Evolutionary conservation across 768 basidiomycete genomes (phyloP).

Genomic region (Rhodosporidiobolus odoratus): DNA sequence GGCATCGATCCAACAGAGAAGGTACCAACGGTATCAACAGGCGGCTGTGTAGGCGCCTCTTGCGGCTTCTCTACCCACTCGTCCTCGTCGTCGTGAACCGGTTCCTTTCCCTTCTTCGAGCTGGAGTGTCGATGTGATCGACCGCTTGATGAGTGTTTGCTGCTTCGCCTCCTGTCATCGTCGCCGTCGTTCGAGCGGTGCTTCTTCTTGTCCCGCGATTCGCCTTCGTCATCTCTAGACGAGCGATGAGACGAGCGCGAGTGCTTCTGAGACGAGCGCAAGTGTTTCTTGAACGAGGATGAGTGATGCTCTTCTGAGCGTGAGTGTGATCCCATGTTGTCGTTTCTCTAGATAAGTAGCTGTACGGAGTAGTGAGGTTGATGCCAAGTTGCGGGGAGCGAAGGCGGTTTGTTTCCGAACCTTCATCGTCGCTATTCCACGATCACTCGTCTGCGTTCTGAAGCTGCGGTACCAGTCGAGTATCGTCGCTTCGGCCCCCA

Average conservation of each 20-base stretch:
- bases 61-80: conserved; percentile 80
- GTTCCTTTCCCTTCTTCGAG: conserved; percentile 49
- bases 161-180: conserved; percentile 28
- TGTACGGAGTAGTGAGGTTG: too few species aligned
- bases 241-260: conserved; percentile 5
- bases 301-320: background rate
- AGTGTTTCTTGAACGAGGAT: background rate
- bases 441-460: too few species aligned
- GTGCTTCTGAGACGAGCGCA: conserved; percentile 2
- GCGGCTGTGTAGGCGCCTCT: conserved; percentile 70
- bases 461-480: too few species aligned
- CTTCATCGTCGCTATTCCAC: too few species aligned
- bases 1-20: conserved; percentile 26
- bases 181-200: conserved; percentile 27
- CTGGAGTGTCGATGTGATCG: conserved; percentile 8
- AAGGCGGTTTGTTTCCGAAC: too few species aligned
- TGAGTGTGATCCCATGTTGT: conserved; percentile 9
- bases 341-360: too few species aligned
- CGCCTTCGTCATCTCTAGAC: conserved; percentile 21
- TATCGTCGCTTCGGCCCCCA: too few species aligned
- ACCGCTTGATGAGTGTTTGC: background rate
- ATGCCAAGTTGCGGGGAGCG: too few species aligned
- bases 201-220: background rate
- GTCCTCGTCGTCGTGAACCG: conserved; percentile 50
- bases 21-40: conserved; percentile 49